These are phyloP conservation scores for Nannochloropsis granulata DNA, from an alignment of 108 stramenopile genomes.

Conservation along the genomic window DNA sequence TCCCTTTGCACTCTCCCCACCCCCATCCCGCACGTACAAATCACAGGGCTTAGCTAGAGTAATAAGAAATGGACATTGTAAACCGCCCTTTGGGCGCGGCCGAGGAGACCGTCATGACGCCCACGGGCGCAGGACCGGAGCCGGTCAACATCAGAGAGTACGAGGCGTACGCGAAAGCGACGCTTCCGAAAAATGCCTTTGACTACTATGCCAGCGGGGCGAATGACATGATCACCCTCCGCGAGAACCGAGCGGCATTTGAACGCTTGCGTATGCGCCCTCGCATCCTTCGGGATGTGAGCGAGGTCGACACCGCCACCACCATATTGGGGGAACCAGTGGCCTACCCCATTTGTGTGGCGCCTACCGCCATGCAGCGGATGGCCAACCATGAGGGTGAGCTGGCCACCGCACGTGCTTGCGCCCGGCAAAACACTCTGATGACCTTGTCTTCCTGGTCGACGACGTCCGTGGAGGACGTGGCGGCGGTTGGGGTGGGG, in stretches of 20 bases:
- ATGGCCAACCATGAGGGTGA: constrained; percentile 36
- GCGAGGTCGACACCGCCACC: constrained; percentile 19
- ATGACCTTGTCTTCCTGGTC: constrained; percentile 39
- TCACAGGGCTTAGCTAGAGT: too few relatives aligned
- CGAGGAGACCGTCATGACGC: background rate
- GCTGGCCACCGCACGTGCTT: constrained; percentile 22
- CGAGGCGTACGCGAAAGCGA: constrained; percentile 24
- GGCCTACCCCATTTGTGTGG: constrained; percentile 34
- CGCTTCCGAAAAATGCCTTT: constrained; percentile 32
- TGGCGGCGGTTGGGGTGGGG: constrained; percentile 22
- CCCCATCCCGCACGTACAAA: too few relatives aligned
- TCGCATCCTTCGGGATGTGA: constrained; percentile 35
- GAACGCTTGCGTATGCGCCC: constrained; percentile 33
- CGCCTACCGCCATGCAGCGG: constrained; percentile 40
- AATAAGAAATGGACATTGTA: background rate
- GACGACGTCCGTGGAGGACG: constrained; percentile 34
- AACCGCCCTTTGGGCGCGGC: background rate
- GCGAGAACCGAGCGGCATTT: constrained; percentile 36
- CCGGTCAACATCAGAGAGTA: constrained; percentile 37
- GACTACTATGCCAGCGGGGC: constrained; percentile 43
- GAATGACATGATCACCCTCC: constrained; percentile 40
- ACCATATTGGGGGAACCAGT: constrained; percentile 28
- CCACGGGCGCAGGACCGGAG: constrained; percentile 27
- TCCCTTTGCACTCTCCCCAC: too few relatives aligned
- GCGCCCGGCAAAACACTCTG: constrained; percentile 6